phyloP scores from a whole-genome alignment of 768 basidiomycete genomes.

The Lactarius quietus region DNA sequence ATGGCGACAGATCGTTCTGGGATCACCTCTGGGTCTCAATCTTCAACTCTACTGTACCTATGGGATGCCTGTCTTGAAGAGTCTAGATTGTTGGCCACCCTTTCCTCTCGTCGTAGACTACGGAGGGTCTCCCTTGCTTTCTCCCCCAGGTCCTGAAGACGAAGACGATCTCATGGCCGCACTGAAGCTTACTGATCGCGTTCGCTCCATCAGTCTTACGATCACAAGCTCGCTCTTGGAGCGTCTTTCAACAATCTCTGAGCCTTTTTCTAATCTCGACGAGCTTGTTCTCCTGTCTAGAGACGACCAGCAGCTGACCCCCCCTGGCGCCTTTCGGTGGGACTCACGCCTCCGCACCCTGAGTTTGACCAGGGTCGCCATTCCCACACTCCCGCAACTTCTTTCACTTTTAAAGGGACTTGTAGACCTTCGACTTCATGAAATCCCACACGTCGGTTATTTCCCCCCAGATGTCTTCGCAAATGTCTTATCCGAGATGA shows the following conservation, averaged over 20 bases:
- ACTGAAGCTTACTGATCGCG: not conserved
- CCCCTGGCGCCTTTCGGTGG: not conserved
- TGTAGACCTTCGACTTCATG: not conserved
- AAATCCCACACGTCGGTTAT: not conserved
- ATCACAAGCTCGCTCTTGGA: not conserved
- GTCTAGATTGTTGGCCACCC: no score
- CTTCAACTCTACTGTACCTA: not conserved
- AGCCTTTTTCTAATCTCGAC: not conserved
- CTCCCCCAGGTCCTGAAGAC: not conserved
- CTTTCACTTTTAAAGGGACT: not conserved
- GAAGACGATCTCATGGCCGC: not conserved
- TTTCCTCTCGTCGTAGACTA: no score
- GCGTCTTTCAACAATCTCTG: not conserved
- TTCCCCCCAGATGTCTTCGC: not conserved
- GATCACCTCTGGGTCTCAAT: not conserved
- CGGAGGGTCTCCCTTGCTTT: no score
- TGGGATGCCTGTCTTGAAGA: no score
- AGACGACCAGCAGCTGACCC: not conserved
- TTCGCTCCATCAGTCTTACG: not conserved
- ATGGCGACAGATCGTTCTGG: not conserved
- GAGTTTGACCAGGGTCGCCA: not conserved
- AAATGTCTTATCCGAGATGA: not conserved
- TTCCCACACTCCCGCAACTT: not conserved
- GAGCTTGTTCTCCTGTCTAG: not conserved
- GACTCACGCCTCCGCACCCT: not conserved